These are phyloP conservation scores for Uromyces viciae-fabae DNA, from an alignment of 1,284 basidiomycete genomes.

Conservation along the genomic window DNA sequence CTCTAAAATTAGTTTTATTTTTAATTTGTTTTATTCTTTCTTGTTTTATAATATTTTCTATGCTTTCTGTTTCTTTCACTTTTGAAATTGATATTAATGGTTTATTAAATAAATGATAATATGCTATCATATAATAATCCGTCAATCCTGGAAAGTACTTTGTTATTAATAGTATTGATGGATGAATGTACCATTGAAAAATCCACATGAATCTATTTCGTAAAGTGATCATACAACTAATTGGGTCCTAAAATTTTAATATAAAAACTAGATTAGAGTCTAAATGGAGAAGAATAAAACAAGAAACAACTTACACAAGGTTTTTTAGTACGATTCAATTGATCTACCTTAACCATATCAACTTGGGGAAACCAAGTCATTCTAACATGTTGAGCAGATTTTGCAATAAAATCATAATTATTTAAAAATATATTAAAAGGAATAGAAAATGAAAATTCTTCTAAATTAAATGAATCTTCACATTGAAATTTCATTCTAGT, in stretches of 20 bases:
- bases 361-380: slow-evolving; percentile 92
- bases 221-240: neutral
- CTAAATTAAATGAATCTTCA: slow-evolving; percentile 76
- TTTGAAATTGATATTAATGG: neutral
- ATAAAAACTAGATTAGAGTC: neutral
- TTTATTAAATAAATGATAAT: slow-evolving; percentile 6
- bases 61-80: neutral
- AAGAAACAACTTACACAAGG: slow-evolving; percentile 10
- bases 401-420: slow-evolving; percentile 62
- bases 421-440: slow-evolving; percentile 62
- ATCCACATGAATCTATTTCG: neutral
- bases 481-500: slow-evolving; percentile 73
- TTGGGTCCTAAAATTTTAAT: neutral
- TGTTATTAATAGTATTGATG: neutral
- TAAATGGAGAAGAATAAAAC: neutral
- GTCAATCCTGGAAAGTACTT: slow-evolving; percentile 11
- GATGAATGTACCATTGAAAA: slow-evolving; percentile 22
- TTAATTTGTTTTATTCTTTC: neutral
- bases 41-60: neutral
- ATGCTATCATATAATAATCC: slow-evolving; percentile 5
- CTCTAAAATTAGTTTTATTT: neutral
- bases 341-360: slow-evolving; percentile 55
- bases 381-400: slow-evolving; percentile 76
- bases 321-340: slow-evolving; percentile 48
- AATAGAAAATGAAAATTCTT: slow-evolving; percentile 69